Base-by-base conservation (phyloP, 345 rosid genomes). In the Hibiscus mutabilis region DNA sequence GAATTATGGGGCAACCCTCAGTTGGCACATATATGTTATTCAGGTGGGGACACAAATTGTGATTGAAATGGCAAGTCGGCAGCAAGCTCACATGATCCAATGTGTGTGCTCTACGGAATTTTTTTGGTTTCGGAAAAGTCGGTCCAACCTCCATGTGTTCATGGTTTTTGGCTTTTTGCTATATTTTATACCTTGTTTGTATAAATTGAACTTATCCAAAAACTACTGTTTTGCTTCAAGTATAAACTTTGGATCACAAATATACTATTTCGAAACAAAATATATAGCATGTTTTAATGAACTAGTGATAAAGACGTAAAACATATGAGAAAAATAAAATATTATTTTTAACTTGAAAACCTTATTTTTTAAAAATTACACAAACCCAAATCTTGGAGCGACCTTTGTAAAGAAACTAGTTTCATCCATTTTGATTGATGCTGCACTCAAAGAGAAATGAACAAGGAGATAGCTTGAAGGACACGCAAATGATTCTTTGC, bases 61-160 rank as follows among this genome's bases (percentile, higher is more conserved):
- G 58, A 66, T 25, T 66, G 57, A 47, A 66, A 47, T 25, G 22
- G 24, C 58, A 66, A 66, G 70, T 66, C 40, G 40, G 58, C 42
- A 47, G 5, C 70, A 24, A 66, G 58, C 40, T 31, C 70, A 66
- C 70, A 47, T 46, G 58, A 46, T 19, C 10, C 40, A 47, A 25
- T 8, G 57, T 25, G 10, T 47, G 53, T 8, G 69, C 69, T 64
- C 18, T 11, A 40, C 40, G 52, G 18, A 19, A 49, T 64, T 40
- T 40, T 19, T 40, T 40, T 10, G 49, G 51, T 19, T 37, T 19
- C 13, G 49, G 0, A 47, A 15, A 63, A 11, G 68, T 63, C 68
- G 53, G 55, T 65, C 69, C 69, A 65, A 65, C 69, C 58, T 25
- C 58, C 70, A 66, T 46, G 57, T 66, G 57, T 46, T 66, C 57